Base-by-base conservation (phyloP, 805 yeast genomes). In the Starmerella ratchasimensis region DNA sequence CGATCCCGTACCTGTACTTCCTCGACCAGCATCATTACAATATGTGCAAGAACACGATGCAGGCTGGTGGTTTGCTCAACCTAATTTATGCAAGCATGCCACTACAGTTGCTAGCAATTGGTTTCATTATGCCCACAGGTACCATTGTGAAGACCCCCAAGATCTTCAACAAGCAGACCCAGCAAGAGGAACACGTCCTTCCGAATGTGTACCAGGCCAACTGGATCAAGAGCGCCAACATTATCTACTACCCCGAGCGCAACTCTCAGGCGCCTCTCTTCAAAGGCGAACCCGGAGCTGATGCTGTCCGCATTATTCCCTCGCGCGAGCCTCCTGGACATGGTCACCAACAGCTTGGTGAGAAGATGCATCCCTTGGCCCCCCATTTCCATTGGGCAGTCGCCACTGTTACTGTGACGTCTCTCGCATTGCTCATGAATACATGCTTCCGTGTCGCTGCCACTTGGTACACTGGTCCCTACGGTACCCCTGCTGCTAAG, bases 191-290 rank as follows among this genome's bases (percentile, higher is more conserved):
- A 43, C 47, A 48, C 24, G 39, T 49, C 3, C 41, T 52, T 29
- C 74, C 45, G 13, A 46, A 47, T 16, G 58, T 57, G 10, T 52
- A 69, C 33, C 78, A 72, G 54, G 82, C 93, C 26, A 75, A 76
- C 69, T 80, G 90, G 90, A 74, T 80, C 50, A 74, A 74, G 54
- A 66, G 72, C 4, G 76, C 78, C 47, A 51, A 59, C 18, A 66
- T 75, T 14, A 58, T 62, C 34, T 80, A 79, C 56, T 79, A 65
- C 57, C 76, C 75, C 11, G 63, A 64, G 43, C 67, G 65, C 41
- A 64, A 65, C 36, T 72, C 82, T 1, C 59, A 54, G 45, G 34
- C 42, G 14, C 24, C 16, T 8, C 38, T 52, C 9, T 54, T 47
- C 49, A 56, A 59, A 33, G 77, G 75, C 11, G 70, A 67, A 50